Evolutionary conservation across 805 yeast genomes (phyloP).

Genomic region (Wickerhamiella bombiphila): DNA sequence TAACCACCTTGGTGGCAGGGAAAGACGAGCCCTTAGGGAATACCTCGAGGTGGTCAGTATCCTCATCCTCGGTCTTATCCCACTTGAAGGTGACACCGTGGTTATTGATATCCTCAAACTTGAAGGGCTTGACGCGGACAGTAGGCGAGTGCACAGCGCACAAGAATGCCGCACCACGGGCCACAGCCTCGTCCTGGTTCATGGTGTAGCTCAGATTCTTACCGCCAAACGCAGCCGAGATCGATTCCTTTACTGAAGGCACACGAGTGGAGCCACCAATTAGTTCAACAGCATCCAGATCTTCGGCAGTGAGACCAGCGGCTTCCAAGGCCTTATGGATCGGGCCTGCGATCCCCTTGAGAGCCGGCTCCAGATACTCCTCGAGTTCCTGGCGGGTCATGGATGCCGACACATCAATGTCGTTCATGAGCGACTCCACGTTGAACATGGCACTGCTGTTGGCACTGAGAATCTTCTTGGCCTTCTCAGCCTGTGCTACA

Average conservation of each 20-base stretch:
- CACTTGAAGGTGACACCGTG: conserved; percentile 88
- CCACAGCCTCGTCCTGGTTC: conserved; percentile 98
- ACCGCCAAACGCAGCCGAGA: conserved; percentile 67
- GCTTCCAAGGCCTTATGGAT: conserved; percentile 66
- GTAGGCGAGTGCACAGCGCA: conserved; percentile 99
- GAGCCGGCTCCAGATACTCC: conserved; percentile 69
- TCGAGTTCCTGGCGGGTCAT: conserved; percentile 86
- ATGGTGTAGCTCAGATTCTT: conserved; percentile 82
- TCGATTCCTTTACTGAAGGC: conserved; percentile 74
- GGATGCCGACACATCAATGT: conserved; percentile 83
- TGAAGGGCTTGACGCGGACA: conserved; percentile 95
- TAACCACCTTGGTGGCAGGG: conserved; percentile 93
- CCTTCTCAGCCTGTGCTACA: conserved; percentile 75
- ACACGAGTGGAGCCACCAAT: conserved; percentile 99
- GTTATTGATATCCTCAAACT: conserved; percentile 88
- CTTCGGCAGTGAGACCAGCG: conserved; percentile 58
- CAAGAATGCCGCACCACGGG: conserved; percentile 97
- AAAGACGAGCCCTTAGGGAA: conserved; percentile 85
- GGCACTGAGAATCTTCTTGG: conserved; percentile 94
- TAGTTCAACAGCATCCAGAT: conserved; percentile 81
- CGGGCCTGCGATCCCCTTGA: conserved; percentile 63
- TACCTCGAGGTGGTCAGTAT: conserved; percentile 79
- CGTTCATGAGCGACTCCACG: conserved; percentile 94
- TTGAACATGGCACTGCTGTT: conserved; percentile 87
- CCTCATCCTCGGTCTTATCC: conserved; percentile 88